phyloP scores from a whole-genome alignment of 257 asterid species.

The Plantago major region DNA sequence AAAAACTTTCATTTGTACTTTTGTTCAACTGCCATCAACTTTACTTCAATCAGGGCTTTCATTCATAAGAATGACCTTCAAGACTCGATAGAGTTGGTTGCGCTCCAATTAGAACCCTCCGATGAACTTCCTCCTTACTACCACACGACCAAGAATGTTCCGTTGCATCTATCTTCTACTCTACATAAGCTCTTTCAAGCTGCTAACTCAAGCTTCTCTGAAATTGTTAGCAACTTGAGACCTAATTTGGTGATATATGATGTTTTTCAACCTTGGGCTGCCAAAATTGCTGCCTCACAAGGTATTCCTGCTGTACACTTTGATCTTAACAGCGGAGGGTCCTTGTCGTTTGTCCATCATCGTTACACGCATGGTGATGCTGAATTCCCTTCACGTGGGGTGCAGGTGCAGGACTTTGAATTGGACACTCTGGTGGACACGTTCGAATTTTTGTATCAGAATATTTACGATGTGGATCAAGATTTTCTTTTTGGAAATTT shows the following conservation, averaged over 20 bases:
- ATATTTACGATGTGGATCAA: conserved; percentile 13
- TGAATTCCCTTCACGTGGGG: conserved; percentile 19
- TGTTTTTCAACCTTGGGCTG: conserved; percentile 42
- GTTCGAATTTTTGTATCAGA: neutral
- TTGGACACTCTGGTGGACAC: neutral
- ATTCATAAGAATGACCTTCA: neutral
- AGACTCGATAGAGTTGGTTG: conserved; percentile 23
- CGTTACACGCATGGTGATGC: neutral
- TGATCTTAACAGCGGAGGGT: conserved; percentile 9
- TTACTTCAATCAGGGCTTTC: conserved; percentile 28
- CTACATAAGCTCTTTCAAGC: conserved; percentile 28
- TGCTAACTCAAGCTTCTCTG: conserved; percentile 24
- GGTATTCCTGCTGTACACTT: conserved; percentile 33
- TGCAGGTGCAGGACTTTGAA: conserved; percentile 7
- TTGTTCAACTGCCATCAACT: conserved; percentile 31
- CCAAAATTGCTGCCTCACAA: conserved; percentile 24
- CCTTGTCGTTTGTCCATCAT: conserved; percentile 20
- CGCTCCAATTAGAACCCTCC: conserved; percentile 29
- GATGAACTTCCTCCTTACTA: conserved; percentile 34
- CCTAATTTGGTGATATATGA: conserved; percentile 43
- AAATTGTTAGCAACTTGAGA: conserved; percentile 17
- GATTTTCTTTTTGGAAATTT: conserved; percentile 12
- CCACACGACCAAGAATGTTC: conserved; percentile 48
- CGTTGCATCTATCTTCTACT: conserved; percentile 21
- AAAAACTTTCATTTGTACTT: conserved; percentile 27